Conservation (phyloP, 2,329 filamentous ascomycete genomes). For the Talaromyces atroroseus region DNA sequence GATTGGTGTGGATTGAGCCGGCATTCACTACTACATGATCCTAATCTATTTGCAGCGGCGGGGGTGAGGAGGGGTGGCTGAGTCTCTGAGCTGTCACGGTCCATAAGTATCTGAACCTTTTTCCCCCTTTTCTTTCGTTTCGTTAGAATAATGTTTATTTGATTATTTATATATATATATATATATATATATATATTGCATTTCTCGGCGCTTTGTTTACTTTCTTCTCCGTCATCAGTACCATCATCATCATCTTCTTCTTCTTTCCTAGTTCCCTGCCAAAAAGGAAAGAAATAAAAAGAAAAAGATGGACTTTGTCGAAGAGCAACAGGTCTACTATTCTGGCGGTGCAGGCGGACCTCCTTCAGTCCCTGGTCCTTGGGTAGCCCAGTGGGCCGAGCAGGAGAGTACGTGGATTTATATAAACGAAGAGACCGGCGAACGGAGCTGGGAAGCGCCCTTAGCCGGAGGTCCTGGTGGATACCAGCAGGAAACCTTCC, state of each 20-base stretch:
- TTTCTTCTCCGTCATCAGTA: neutral
- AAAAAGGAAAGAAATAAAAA: too few species aligned
- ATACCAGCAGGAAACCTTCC: slow-evolving; percentile 15
- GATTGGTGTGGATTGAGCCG: neutral
- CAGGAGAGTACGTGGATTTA: slow-evolving; percentile 39
- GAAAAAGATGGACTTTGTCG: slow-evolving; percentile 6
- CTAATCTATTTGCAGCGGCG: neutral
- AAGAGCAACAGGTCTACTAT: slow-evolving; percentile 15
- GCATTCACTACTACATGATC: neutral
- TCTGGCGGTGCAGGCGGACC: slow-evolving; percentile 6
- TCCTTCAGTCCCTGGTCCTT: slow-evolving; percentile 33
- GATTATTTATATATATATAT: neutral
- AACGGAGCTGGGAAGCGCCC: slow-evolving; percentile 38
- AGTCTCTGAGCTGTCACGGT: neutral
- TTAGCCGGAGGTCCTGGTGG: slow-evolving; percentile 17
- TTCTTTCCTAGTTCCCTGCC: neutral
- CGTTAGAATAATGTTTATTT: neutral
- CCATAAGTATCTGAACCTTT: too few species aligned
- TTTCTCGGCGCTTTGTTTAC: neutral
- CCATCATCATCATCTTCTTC: neutral
- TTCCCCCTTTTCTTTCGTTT: too few species aligned
- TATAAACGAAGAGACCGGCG: slow-evolving; percentile 44
- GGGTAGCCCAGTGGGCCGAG: slow-evolving; percentile 42
- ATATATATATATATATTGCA: neutral
- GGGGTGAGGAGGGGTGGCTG: neutral